Percentiles rank a stretch among this genome's conserved stretches.
Conservation (phyloP, 129 eudicot species). For the Kitagawia praeruptora region DNA sequence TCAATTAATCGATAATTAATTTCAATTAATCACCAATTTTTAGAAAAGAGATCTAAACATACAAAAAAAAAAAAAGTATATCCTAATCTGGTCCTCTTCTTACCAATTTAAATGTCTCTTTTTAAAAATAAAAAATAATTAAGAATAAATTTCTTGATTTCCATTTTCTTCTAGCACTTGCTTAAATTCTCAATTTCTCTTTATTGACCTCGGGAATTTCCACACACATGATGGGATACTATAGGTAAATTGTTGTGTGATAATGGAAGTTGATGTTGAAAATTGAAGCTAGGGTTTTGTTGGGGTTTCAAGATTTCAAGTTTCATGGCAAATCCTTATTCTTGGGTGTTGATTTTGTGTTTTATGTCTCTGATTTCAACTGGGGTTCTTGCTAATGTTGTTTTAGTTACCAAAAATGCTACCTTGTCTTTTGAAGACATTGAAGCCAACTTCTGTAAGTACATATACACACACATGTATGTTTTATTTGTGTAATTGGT, state of each 20-base stretch:
- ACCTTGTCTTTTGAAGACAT: slow-evolving; percentile 67
- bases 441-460: slow-evolving; percentile 89
- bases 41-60: too few species aligned
- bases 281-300: slow-evolving; percentile 14
- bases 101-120: too few species aligned
- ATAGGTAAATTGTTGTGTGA: background rate
- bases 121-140: too few species aligned
- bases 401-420: slow-evolving; percentile 45
- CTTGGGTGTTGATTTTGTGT: slow-evolving; percentile 21
- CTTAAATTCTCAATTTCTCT: background rate
- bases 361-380: slow-evolving; percentile 31
- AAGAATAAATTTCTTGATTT: background rate
- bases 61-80: too few species aligned
- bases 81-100: too few species aligned
- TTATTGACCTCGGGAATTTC: background rate
- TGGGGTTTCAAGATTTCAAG: slow-evolving; percentile 13
- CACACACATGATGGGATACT: background rate
- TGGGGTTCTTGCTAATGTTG: slow-evolving; percentile 45
- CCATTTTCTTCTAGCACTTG: too few species aligned
- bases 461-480: background rate
- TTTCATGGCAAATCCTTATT: slow-evolving; percentile 25
- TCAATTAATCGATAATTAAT: too few species aligned
- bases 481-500: background rate
- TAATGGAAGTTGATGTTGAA: slow-evolving; percentile 90
- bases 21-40: too few species aligned